Base-by-base conservation (phyloP, 371 early-diverging fungal genomes). In the Rhizopus microsporus region DNA sequence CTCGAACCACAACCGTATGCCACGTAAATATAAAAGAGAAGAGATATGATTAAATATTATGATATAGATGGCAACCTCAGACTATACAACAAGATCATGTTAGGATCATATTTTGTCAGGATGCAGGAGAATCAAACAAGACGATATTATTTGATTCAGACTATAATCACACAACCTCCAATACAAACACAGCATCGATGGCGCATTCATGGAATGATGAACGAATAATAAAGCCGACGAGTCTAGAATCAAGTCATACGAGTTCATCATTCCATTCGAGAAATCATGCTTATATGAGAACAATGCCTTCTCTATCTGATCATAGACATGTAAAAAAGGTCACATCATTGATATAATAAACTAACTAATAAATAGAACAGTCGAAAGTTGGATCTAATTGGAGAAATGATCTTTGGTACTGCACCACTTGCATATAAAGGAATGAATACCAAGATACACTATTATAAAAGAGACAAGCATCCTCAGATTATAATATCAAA, bases 371-470 rank as follows among this genome's bases (percentile, higher is more conserved):
- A 32, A 37, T 65, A 76, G 77, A 75, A 61, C 55, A 61, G 58
- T 56, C 75, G 72, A 31, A 69, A 63, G 62, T 54, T 80, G 39
- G 83, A 80, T 61, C 51, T 78, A 13, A 74, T 79, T 53, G 83
- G 81, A 3, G 83, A 83, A 40, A 83, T 87, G 78, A 85, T 87
- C 62, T 87, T 87, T 62, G 87, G 87, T 37, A 81, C 84, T 8
- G 81, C 85, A 7, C 87, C 87, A 23, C 67, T 87, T 17, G 78
- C 85, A 8, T 85, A 85, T 65, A 87, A 87, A 63, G 87, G 87
- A 44, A 83, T 82, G 69, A 81, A 78, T n/a, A 83, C 84, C 42
- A 87, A 83, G 63, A 78, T 87, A 8, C 87, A 87, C 44, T 81
- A 75, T 57, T 65, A 65, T 29, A 71, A 81, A 56, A 58, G 74